phyloP scores from a whole-genome alignment of 208 protist species.

The Acanthamoeba rhysodes region DNA sequence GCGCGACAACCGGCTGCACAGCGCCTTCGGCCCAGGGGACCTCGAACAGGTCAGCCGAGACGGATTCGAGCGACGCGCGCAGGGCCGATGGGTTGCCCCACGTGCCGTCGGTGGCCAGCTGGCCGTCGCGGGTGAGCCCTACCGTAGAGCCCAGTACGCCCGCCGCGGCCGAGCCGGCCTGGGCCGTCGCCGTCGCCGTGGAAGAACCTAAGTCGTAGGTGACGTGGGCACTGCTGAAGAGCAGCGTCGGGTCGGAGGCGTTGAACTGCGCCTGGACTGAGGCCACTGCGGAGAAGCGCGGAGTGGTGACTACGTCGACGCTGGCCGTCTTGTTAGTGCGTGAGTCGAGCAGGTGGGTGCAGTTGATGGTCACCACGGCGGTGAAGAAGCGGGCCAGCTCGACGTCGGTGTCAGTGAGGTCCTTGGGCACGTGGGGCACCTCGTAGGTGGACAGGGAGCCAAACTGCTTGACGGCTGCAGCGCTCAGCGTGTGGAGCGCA shows the following conservation, averaged over 20 bases:
- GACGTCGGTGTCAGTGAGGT: neutral
- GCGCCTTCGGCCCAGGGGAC: neutral
- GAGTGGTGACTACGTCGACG: neutral
- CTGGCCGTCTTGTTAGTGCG: neutral
- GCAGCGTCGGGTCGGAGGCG: neutral
- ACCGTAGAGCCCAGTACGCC: neutral
- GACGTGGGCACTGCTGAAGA: neutral
- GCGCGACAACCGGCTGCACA: neutral
- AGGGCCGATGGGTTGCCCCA: neutral
- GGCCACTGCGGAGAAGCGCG: neutral
- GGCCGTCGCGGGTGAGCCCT: constrained; percentile 1
- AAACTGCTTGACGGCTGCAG: neutral
- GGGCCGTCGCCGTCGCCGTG: neutral
- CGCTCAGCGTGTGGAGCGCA: neutral
- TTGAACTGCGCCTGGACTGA: neutral
- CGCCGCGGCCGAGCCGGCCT: neutral
- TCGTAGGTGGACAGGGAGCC: neutral
- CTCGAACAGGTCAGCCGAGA: neutral
- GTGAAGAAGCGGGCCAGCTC: neutral
- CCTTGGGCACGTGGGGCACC: neutral
- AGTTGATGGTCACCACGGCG: neutral
- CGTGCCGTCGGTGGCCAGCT: constrained; percentile 5
- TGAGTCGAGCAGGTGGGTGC: neutral
- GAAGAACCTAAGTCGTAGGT: neutral
- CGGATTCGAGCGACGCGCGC: neutral